These are phyloP conservation scores for Heliophila coronopifolia DNA, from an alignment of 441 rosid genomes.

Conservation along the genomic window DNA sequence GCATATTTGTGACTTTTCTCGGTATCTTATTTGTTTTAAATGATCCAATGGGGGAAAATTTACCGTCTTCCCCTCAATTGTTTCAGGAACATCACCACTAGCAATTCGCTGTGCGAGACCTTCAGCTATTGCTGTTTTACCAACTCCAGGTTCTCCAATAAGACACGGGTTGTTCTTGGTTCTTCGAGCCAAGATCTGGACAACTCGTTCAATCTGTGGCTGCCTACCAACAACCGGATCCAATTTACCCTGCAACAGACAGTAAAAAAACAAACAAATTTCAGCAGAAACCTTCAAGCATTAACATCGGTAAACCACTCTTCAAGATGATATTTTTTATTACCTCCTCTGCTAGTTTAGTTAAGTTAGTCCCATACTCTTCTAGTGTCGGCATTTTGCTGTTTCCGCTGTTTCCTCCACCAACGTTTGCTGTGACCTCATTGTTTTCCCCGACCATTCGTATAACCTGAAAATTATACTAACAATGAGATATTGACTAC, in stretches of 20 bases:
- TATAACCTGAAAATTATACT: conserved; percentile 51
- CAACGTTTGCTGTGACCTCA: conserved; percentile 74
- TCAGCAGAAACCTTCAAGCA: not conserved
- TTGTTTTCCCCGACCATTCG: conserved; percentile 98
- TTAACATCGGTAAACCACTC: conserved; percentile 1
- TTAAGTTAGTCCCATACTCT: conserved; percentile 94
- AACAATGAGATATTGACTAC: not conserved
- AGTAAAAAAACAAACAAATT: not conserved
- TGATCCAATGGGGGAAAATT: not conserved
- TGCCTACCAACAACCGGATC: conserved; percentile 99
- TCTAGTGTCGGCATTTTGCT: conserved; percentile 98
- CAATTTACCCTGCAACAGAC: conserved; percentile 63
- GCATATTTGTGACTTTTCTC: not conserved
- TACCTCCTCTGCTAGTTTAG: conserved; percentile 97
- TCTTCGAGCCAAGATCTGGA: conserved; percentile 85
- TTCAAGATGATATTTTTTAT: not conserved
- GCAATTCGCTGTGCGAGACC: conserved; percentile 88
- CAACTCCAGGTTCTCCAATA: conserved; percentile 99
- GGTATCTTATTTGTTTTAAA: not conserved
- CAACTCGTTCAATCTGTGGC: conserved; percentile 75
- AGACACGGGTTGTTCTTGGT: conserved; percentile 96
- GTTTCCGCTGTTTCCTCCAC: conserved; percentile 67
- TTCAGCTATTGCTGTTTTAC: conserved; percentile 98
- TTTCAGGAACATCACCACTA: conserved; percentile 78
- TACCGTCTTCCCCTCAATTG: conserved; percentile 83